Evolutionary conservation across 2,329 filamentous ascomycete species (phyloP), one percentile per base, ranked within the genome.

Genomic region (Bipolaris victoriae): DNA sequence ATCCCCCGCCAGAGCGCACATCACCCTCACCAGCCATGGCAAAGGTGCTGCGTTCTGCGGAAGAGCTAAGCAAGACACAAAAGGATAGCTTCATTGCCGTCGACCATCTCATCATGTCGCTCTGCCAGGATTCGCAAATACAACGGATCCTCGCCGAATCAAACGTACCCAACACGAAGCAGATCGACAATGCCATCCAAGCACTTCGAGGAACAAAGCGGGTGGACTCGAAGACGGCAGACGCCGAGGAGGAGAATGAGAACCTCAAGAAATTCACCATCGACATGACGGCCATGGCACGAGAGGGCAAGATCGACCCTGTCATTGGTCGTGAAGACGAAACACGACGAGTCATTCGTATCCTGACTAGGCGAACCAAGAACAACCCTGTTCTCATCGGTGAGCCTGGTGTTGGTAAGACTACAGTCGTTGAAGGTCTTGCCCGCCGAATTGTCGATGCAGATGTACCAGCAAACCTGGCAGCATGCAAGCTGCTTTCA

Each of bases 301-400:
- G 93, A 75, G 95, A 99, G 80, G 96, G 96, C 75, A 98, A 98
- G 80, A 93, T 98, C 56, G 94, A 98, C 75, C 94, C 94, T 2
- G 94, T 98, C 76, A 98, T 98, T 78, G 94, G 94, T 40, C 87
- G 94, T 79, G 94, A 98, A 76, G 94, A 97, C 73, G 95, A 98
- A 77, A 97, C 97, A 69, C 85, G 94, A 71, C 85, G 94, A 71
- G 93, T 97, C 22, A 87, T 98, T 66, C 88, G 94, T 56, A 98
- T 98, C 63, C 82, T 98, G 61, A 96, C 92, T 35, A 86, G 95
- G 75, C 86, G 94, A 73, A 98, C 94, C 61, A 98, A 98, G 85
- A 98, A 99, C 83, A 99, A 99, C 78, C 95, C 95, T 1, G 94
- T 98, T 47, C 86, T 99, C 65, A 98, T 99, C 64, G 95, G 95